A percentile compares a stretch with the other conserved stretches of the same genome.
phyloP scores from a whole-genome alignment of 345 rosid genomes.

The Stellera chamaejasme region DNA sequence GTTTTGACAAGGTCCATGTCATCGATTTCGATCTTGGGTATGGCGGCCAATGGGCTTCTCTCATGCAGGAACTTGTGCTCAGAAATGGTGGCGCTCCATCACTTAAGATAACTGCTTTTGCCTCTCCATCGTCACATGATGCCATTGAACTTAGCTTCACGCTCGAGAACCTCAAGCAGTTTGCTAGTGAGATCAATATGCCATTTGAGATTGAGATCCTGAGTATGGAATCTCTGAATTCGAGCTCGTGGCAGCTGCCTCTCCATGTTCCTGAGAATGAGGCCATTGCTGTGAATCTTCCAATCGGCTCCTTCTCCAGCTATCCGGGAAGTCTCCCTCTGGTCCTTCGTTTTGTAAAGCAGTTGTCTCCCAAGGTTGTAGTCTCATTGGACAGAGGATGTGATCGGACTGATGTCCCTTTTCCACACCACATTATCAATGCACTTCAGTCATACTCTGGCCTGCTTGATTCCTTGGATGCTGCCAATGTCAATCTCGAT shows the following conservation, averaged over 20 bases:
- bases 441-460: constrained; percentile 58
- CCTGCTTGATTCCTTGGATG: constrained; percentile 77
- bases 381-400: constrained; percentile 80
- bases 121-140: constrained; percentile 46
- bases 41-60: constrained; percentile 93
- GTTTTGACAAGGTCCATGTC: constrained; percentile 59
- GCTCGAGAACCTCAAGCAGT: constrained; percentile 55
- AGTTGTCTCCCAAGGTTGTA: constrained; percentile 67
- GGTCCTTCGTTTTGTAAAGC: constrained; percentile 62
- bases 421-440: constrained; percentile 64
- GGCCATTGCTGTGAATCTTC: constrained; percentile 68
- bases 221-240: constrained; percentile 42
- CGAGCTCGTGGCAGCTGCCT: constrained; percentile 37
- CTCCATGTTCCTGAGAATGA: constrained; percentile 28
- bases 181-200: constrained; percentile 67
- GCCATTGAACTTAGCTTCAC: constrained; percentile 63
- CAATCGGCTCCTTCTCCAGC: constrained; percentile 45
- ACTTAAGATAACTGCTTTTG: constrained; percentile 62
- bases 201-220: constrained; percentile 58
- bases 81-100: constrained; percentile 45
- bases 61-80: constrained; percentile 82
- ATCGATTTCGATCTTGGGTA: constrained; percentile 81
- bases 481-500: constrained; percentile 59
- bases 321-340: constrained; percentile 46
- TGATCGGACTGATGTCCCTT: constrained; percentile 66